Percentiles rank a stretch among this genome's conserved stretches.
These are phyloP conservation scores for Quercus phellos DNA, from an alignment of 331 rosid genomes.

Conservation along the genomic window DNA sequence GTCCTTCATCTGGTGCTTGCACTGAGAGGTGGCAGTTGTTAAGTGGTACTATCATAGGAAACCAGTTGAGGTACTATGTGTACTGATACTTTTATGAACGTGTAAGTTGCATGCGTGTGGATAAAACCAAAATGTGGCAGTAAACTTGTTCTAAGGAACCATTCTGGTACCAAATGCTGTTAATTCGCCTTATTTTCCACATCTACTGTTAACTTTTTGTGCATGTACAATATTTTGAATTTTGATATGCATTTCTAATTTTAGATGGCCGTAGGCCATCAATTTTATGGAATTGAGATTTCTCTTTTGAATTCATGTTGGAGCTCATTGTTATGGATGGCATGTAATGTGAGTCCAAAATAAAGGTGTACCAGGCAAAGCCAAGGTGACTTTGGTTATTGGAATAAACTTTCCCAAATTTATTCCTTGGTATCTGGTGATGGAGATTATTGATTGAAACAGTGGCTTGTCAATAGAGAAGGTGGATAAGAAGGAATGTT, in stretches of 20 bases:
- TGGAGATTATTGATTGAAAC: too few species aligned
- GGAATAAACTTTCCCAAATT: too few species aligned
- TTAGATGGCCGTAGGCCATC: background rate
- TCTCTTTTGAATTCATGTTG: background rate
- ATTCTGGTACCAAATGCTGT: constrained; percentile 21
- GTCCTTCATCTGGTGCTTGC: constrained; percentile 98
- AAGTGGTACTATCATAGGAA: constrained; percentile 3
- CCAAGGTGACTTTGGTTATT: background rate
- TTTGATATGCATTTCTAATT: constrained; percentile 19
- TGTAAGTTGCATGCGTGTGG: constrained; percentile 26
- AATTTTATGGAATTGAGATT: background rate
- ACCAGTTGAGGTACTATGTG: constrained; percentile 21
- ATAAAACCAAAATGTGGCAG: constrained; percentile 27
- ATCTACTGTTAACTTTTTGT: constrained; percentile 16
- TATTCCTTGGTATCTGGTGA: too few species aligned
- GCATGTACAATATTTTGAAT: constrained; percentile 1
- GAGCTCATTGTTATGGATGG: background rate
- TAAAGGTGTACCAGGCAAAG: background rate
- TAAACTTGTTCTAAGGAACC: constrained; percentile 24
- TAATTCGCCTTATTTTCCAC: constrained; percentile 13
- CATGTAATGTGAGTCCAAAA: background rate
- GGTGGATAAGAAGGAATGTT: too few species aligned
- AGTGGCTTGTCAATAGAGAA: too few species aligned
- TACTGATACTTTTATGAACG: constrained; percentile 23
- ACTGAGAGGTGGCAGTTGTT: constrained; percentile 69